Conservation (phyloP, 495 filamentous ascomycete genomes). For the Xylona heveae region DNA sequence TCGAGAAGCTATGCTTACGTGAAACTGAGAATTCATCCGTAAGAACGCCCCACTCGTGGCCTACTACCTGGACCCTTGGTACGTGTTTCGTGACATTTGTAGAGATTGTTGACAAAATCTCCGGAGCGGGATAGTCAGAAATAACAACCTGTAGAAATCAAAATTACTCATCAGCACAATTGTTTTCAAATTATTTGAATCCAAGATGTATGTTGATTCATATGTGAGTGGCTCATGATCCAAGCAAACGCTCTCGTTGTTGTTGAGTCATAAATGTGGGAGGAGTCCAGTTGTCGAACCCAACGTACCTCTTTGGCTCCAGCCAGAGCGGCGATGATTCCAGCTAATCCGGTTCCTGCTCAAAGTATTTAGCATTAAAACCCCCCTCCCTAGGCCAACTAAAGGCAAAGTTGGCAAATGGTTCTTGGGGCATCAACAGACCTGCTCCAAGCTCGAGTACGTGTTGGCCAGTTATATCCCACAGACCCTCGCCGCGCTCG, state of each 20-base stretch:
- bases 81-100: slow-evolving; percentile 40
- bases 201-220: no score
- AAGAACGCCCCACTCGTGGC: slow-evolving; percentile 57
- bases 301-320: slow-evolving; percentile 31
- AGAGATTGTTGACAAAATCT: slow-evolving; percentile 35
- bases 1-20: slow-evolving; percentile 32
- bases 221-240: no score
- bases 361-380: slow-evolving; percentile 1
- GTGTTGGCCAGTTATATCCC: slow-evolving; percentile 27
- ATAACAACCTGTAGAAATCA: slow-evolving; percentile 19
- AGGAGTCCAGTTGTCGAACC: background rate
- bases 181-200: no score
- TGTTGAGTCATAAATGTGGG: no score
- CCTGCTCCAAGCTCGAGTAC: slow-evolving; percentile 42
- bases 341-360: slow-evolving; percentile 51
- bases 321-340: slow-evolving; percentile 41
- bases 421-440: slow-evolving; percentile 14
- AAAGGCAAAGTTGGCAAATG: slow-evolving; percentile 2
- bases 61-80: slow-evolving; percentile 24
- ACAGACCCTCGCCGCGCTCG: slow-evolving; percentile 22
- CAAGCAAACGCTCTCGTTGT: no score
- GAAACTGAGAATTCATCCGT: slow-evolving; percentile 27
- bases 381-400: slow-evolving; percentile 1
- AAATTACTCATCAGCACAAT: no score
- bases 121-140: slow-evolving; percentile 54